These are phyloP conservation scores for Kitagawia praeruptora DNA, from an alignment of 129 eudicot species.

Conservation along the genomic window DNA sequence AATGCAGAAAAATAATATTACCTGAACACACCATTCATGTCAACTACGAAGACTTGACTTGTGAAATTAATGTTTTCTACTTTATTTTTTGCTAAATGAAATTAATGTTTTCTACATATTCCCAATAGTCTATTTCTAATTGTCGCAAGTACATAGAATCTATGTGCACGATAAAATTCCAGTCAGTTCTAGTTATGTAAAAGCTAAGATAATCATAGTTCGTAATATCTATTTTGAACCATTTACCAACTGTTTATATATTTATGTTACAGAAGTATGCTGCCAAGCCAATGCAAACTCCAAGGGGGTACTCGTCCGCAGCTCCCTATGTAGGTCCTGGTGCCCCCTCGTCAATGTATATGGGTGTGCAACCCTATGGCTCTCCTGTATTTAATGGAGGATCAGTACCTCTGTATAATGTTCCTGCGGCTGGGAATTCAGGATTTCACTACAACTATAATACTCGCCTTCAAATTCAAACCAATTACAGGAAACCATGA, in stretches of 20 bases:
- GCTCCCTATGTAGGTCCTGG: slow-evolving; percentile 60
- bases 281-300: slow-evolving; percentile 64
- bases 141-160: no score
- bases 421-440: slow-evolving; percentile 56
- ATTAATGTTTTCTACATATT: no score
- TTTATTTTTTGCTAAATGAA: no score
- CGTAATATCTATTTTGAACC: no score
- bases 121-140: no score
- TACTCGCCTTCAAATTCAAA: slow-evolving; percentile 17
- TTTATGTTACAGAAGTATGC: slow-evolving; percentile 64
- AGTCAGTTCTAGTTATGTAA: neutral
- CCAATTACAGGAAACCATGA: slow-evolving; percentile 16
- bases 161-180: no score
- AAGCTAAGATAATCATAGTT: neutral
- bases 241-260: neutral
- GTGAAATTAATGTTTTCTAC: no score
- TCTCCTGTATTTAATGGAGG: slow-evolving; percentile 64
- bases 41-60: no score
- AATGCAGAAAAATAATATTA: no score
- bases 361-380: slow-evolving; percentile 76
- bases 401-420: slow-evolving; percentile 65
- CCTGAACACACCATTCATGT: no score
- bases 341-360: slow-evolving; percentile 75
- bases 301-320: slow-evolving; percentile 51
- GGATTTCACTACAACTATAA: slow-evolving; percentile 63